Percentiles rank a stretch among this genome's conserved stretches.
Conservation (phyloP, 2,329 filamentous ascomycete species). For the Dryadomyces quercivorus region DNA sequence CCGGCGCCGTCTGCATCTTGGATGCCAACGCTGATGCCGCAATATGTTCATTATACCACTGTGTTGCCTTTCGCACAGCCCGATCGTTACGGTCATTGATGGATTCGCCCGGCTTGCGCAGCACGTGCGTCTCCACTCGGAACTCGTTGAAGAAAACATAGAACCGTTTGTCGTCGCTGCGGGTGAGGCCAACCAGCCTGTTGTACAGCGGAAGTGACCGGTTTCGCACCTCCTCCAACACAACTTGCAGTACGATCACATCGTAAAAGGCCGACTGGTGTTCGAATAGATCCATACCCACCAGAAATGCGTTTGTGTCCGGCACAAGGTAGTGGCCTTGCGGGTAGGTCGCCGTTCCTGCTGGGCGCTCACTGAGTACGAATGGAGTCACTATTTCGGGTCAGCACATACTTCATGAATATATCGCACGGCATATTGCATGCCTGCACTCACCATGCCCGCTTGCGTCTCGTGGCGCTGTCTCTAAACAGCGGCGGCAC, state of each 20-base stretch:
- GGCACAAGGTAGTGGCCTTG: slow-evolving; percentile 89
- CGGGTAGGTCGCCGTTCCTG: slow-evolving; percentile 69
- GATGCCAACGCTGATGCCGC: slow-evolving; percentile 37
- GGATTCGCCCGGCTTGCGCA: slow-evolving; percentile 61
- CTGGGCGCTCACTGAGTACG: slow-evolving; percentile 78
- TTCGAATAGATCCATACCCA: slow-evolving; percentile 95
- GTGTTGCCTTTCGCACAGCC: slow-evolving; percentile 72
- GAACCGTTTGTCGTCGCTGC: slow-evolving; percentile 93
- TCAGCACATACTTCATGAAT: slow-evolving; percentile 7
- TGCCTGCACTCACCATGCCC: slow-evolving; percentile 50
- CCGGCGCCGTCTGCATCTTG: slow-evolving; percentile 45
- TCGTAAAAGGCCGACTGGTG: slow-evolving; percentile 86
- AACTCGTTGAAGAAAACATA: slow-evolving; percentile 99
- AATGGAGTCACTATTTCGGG: slow-evolving; percentile 56
- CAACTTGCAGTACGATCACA: slow-evolving; percentile 91
- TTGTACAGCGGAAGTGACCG: slow-evolving; percentile 91
- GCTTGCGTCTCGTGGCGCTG: slow-evolving; percentile 66
- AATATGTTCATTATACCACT: slow-evolving; percentile 85
- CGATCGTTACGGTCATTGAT: slow-evolving; percentile 97
- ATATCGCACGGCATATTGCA: neutral
- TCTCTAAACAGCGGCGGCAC: slow-evolving; percentile 62
- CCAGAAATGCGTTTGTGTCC: slow-evolving; percentile 90
- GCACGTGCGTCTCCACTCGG: slow-evolving; percentile 77
- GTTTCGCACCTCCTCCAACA: slow-evolving; percentile 91
- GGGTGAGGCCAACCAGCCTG: slow-evolving; percentile 76